Evolutionary conservation across 768 basidiomycete species (phyloP).

Genomic region (Macrolepiota fuliginosa): DNA sequence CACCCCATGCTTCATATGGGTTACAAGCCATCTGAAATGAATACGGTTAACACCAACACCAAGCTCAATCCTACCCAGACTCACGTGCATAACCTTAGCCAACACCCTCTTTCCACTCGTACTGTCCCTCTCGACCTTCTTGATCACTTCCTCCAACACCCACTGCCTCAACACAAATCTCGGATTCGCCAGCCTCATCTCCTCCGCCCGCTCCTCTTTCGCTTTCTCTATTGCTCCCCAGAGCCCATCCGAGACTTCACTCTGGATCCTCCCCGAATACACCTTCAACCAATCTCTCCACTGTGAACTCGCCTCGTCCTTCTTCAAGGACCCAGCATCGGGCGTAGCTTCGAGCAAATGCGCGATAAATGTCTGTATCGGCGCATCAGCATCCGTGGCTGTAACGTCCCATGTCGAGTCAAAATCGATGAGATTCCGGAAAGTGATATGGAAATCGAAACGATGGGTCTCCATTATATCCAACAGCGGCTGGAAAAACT

Average conservation of each 20-base stretch:
- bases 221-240: constrained; percentile 27
- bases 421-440: constrained; percentile 72
- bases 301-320: constrained; percentile 42
- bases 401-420: constrained; percentile 29
- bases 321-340: constrained; percentile 42
- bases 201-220: constrained; percentile 45
- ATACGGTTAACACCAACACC: background rate
- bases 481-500: constrained; percentile 67
- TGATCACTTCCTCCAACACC: constrained; percentile 92
- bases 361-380: constrained; percentile 41
- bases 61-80: constrained; percentile 24
- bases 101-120: constrained; percentile 64
- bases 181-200: constrained; percentile 70
- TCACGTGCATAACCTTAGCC: constrained; percentile 78
- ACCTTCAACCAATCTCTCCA: constrained; percentile 63
- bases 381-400: constrained; percentile 1
- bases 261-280: constrained; percentile 58
- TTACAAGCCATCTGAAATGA: constrained; percentile 77
- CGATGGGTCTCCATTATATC: constrained; percentile 66
- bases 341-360: constrained; percentile 46
- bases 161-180: constrained; percentile 93
- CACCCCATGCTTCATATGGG: constrained; percentile 89
- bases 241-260: constrained; percentile 49
- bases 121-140: constrained; percentile 64
- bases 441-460: constrained; percentile 88